Conservation (phyloP, 257 asterid species). For the Paraleonurus japonicus region DNA sequence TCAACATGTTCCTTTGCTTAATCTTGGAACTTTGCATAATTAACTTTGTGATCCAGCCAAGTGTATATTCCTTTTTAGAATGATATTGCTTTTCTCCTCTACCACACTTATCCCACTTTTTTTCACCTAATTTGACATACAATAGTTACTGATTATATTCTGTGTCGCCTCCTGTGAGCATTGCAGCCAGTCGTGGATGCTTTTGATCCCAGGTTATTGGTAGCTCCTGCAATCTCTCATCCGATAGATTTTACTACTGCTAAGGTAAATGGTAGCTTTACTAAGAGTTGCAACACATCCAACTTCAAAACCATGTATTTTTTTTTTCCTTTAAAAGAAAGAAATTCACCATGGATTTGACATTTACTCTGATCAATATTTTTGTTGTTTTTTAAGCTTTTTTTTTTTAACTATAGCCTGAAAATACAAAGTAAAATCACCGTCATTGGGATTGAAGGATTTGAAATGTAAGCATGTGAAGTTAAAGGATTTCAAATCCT, state of each 20-base stretch:
- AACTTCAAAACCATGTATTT: background rate
- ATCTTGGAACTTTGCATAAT: no score
- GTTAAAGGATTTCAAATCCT: background rate
- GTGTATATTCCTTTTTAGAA: background rate
- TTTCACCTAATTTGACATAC: slow-evolving; percentile 7
- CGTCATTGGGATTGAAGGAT: background rate
- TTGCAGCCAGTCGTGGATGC: slow-evolving; percentile 86
- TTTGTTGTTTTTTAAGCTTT: background rate
- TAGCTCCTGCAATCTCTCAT: slow-evolving; percentile 93
- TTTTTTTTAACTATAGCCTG: background rate
- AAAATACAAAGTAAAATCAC: background rate
- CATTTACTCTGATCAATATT: background rate
- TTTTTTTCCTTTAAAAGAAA: background rate
- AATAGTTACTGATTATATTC: slow-evolving; percentile 13
- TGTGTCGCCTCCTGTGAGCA: slow-evolving; percentile 20
- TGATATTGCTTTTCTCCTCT: background rate
- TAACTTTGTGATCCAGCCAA: background rate
- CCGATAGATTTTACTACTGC: slow-evolving; percentile 60
- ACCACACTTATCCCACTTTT: slow-evolving; percentile 5
- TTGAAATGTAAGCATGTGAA: background rate
- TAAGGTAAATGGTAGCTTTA: slow-evolving; percentile 37
- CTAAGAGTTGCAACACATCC: slow-evolving; percentile 9
- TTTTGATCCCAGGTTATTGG: slow-evolving; percentile 93
- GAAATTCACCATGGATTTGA: background rate
- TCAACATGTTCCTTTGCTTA: background rate